Base-by-base conservation (phyloP, 768 basidiomycete genomes). In the Collybia sordida region DNA sequence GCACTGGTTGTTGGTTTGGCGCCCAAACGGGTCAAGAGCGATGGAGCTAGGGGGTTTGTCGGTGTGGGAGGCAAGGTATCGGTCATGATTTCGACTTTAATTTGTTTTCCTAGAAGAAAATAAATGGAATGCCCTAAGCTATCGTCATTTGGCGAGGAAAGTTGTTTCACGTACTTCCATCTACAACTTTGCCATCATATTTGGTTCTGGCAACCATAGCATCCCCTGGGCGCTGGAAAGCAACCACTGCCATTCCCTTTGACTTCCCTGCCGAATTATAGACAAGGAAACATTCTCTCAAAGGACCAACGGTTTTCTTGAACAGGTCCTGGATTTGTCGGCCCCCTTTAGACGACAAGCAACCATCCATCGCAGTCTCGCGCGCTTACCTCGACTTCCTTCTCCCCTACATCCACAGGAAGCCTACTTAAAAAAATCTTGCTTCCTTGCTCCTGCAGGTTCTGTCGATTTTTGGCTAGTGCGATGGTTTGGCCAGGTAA, bases 191-290 rank as follows among this genome's bases (percentile, higher is more conserved):
- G 39, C 86, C 86, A 56, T 90, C 73, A 58, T 88, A 91, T 66
- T 87, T 90, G 21, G 71, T 62, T 34, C 79, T 78, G 7, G 89
- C 89, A 35, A 80, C 54, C 1, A 63, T 68, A 6, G 89, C 89
- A 65, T 89, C 86, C 1, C 74, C 81, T 6, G 77, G 53, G 25
- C 83, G 77, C 56, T 82, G 77, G 59, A 91, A 91, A 0, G 72
- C 59, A 2, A 90, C 85, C 12, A 91, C 65, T 2, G 89, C 88
- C 88, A 90, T 90, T 17, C 89, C 89, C 59, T 88, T 90, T 39
- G 88, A 86, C 47, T 73, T 76, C 0, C 82, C 88, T n/a, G 31
- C 31, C 2, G 80, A 82, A 64, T 90, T 91, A 70, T 87, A 86
- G 15, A 90, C 77, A 58, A 90, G 59, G 53, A 90, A 86, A 22